A percentile compares a stretch with the other conserved stretches of the same genome.
These are phyloP conservation scores for Tricholomella constricta DNA, from an alignment of 768 basidiomycete species.

Conservation along the genomic window DNA sequence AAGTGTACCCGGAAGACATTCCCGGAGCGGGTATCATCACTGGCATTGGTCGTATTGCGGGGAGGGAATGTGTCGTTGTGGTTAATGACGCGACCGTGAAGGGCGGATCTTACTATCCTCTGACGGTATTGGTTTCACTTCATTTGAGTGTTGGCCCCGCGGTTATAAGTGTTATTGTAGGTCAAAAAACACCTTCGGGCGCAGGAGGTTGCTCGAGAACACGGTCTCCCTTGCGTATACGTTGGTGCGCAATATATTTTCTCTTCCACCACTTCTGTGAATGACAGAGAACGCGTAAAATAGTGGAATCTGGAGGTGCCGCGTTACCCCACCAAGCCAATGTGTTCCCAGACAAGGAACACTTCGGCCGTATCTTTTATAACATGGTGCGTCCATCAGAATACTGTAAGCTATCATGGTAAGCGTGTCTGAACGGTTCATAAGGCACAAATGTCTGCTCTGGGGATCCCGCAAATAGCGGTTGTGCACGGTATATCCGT, in stretches of 20 bases:
- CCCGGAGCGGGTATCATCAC: constrained; percentile 92
- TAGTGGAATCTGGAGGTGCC: constrained; percentile 94
- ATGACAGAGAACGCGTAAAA: neutral
- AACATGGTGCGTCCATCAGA: constrained; percentile 71
- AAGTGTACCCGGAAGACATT: constrained; percentile 78
- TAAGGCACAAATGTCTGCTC: constrained; percentile 90
- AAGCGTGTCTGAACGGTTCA: constrained; percentile 7
- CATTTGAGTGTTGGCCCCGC: no score
- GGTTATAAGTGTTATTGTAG: constrained; percentile 32
- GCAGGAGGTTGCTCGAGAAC: constrained; percentile 92
- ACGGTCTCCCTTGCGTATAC: constrained; percentile 89
- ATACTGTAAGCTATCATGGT: neutral
- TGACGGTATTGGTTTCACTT: constrained; percentile 54
- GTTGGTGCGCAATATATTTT: constrained; percentile 57
- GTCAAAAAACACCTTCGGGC: constrained; percentile 96
- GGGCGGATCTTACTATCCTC: constrained; percentile 89
- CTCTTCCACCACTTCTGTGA: neutral
- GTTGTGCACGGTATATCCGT: constrained; percentile 95
- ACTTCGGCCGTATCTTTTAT: constrained; percentile 96
- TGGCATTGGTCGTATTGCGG: constrained; percentile 77
- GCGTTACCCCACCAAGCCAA: constrained; percentile 92
- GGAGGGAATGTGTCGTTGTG: constrained; percentile 83
- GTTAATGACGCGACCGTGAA: constrained; percentile 96
- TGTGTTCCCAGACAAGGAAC: constrained; percentile 93
- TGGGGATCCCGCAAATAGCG: constrained; percentile 89